phyloP scores from a whole-genome alignment of 2,329 filamentous ascomycete species.

The Fusarium sp. region DNA sequence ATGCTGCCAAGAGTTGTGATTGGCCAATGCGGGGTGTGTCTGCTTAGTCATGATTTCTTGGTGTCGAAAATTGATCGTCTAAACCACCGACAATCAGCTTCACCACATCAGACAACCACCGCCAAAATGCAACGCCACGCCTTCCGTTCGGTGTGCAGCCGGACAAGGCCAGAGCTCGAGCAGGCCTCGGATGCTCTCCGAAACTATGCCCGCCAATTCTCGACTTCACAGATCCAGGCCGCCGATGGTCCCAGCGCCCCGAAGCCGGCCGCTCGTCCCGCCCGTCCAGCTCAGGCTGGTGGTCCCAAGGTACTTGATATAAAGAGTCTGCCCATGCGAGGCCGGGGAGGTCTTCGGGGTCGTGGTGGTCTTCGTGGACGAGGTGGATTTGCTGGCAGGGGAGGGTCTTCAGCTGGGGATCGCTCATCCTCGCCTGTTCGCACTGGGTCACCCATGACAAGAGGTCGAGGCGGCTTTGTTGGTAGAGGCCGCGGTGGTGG shows the following conservation, averaged over 20 bases:
- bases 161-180: conserved; percentile 50
- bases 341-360: conserved; percentile 41
- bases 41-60: conserved; percentile 40
- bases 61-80: conserved; percentile 40
- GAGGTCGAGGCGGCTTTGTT: conserved; percentile 31
- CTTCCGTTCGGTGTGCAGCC: conserved; percentile 53
- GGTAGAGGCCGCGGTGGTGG: conserved; percentile 35
- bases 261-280: conserved; percentile 39
- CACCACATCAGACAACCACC: conserved; percentile 34
- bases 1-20: conserved; percentile 15
- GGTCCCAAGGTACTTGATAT: conserved; percentile 54
- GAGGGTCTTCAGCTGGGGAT: conserved; percentile 21
- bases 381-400: conserved; percentile 25
- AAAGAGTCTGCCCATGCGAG: conserved; percentile 49
- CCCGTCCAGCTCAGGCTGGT: conserved; percentile 26
- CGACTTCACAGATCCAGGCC: conserved; percentile 52
- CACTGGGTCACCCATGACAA: conserved; percentile 10
- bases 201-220: conserved; percentile 53
- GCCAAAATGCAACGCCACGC: conserved; percentile 53
- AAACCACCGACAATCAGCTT: conserved; percentile 20
- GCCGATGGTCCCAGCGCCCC: conserved; percentile 43
- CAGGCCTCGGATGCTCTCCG: conserved; percentile 47
- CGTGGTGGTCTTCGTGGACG: conserved; percentile 32
- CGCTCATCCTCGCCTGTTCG: conserved; percentile 25
- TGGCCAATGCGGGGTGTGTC: conserved; percentile 27